A percentile compares a stretch with the other conserved stretches of the same genome.
These are phyloP conservation scores for Silene noctiflora DNA, from an alignment of 179 eudicot species.

Conservation along the genomic window DNA sequence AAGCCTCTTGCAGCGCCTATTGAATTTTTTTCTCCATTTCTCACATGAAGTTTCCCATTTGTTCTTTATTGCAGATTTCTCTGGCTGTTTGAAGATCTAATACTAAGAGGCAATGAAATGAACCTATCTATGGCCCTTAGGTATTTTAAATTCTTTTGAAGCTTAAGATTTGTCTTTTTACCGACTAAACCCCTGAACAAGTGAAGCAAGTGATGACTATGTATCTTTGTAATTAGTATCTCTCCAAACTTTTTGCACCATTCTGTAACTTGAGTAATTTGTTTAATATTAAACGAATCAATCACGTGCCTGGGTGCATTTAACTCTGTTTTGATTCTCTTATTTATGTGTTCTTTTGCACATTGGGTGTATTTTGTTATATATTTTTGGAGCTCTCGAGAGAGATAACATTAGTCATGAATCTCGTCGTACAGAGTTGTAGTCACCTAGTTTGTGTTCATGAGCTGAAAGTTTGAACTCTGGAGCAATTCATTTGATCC, in stretches of 20 bases:
- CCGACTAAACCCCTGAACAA: background rate
- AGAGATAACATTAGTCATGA: background rate
- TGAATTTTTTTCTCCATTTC: background rate
- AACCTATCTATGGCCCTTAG: background rate
- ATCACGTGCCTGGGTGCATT: constrained; percentile 3
- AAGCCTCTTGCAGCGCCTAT: background rate
- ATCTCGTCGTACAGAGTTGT: background rate
- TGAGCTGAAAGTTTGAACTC: constrained; percentile 6
- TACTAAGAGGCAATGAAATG: background rate
- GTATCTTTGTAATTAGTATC: background rate
- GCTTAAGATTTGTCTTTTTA: background rate
- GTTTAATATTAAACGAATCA: no score
- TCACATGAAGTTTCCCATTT: background rate
- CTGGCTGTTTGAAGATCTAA: background rate
- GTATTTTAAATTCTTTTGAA: background rate
- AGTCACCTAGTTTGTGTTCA: background rate
- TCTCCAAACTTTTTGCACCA: background rate
- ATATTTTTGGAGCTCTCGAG: background rate
- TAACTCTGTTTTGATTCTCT: constrained; percentile 11
- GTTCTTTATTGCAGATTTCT: background rate
- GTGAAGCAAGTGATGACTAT: background rate
- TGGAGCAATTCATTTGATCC: constrained; percentile 13
- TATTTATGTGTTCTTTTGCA: background rate
- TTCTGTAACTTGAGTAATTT: background rate
- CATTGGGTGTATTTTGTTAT: background rate